Evolutionary conservation across 108 stramenopile genomes (phyloP), one percentile per base, ranked within the genome.

Genomic region (Stephanodiscus triporus): DNA sequence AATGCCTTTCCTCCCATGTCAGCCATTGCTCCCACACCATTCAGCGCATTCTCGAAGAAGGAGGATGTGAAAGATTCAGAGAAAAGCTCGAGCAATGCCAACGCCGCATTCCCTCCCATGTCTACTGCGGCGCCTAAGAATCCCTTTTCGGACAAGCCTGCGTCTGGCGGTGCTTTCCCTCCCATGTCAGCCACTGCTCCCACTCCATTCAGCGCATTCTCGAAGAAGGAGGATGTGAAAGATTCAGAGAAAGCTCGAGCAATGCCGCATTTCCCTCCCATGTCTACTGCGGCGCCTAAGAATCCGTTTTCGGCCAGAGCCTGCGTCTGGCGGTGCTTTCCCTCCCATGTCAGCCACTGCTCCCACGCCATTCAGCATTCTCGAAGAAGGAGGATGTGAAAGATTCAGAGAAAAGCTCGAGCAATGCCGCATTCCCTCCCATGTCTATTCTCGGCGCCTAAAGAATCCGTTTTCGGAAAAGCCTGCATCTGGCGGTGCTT

Each of bases 91-190:
- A 55, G 47, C 30, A 38, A 22, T 5, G 38, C 66, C 57, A n/a
- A n/a, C n/a, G n/a, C n/a, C n/a, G 73, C 58, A 5, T 88, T 77
- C 47, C 87, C 87, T 9, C 87, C 87, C 30, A 84, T 89, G 80
- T 75, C 82, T 2, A n/a, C 72, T 40, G 85, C 70, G 22, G 89
- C 85, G 24, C 81, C 76, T 2, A 76, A 68, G 40, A 64, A 54
- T 36, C 53, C 68, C 6, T 57, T 53, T 1, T 32, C 57, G 42
- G 36, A 53, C 17, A 47, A 54, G 34, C 26, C 70, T 7, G 19
- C 47, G 37, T 55, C 43, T 49, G 36, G 67, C 16, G 49, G 70
- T 51, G 54, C 48, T 16, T 78, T 72, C 70, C 76, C 76, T 36
- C 76, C 76, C 19, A 77, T 71, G 70, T 82, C 89, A 36, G 58